Conservation (phyloP, 2,329 filamentous ascomycete genomes). For the Colletotrichum sp. region DNA sequence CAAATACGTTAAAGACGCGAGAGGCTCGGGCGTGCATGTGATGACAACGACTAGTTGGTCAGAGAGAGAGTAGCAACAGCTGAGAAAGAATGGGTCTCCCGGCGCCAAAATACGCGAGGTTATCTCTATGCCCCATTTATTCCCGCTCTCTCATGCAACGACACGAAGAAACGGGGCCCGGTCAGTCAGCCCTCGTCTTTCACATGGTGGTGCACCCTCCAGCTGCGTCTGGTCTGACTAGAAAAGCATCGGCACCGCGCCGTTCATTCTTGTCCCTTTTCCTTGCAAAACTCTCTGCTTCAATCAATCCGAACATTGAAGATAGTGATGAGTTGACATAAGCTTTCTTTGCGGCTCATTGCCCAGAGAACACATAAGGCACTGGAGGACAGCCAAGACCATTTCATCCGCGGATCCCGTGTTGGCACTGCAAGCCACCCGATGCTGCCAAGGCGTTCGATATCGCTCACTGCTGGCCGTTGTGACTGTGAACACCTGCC, state of each 20-base stretch:
- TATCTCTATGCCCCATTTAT: neutral
- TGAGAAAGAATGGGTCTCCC: neutral
- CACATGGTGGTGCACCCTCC: neutral
- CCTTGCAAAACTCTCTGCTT: neutral
- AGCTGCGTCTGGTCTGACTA: neutral
- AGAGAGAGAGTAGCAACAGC: neutral
- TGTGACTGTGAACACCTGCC: neutral
- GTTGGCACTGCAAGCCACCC: constrained; percentile 19
- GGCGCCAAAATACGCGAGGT: neutral
- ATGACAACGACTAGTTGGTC: neutral
- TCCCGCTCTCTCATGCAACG: neutral
- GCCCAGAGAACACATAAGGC: neutral
- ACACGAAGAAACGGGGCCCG: neutral
- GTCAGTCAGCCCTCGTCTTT: neutral
- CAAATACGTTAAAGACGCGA: neutral
- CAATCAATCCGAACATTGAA: neutral
- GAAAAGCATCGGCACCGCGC: neutral
- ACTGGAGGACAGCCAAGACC: neutral
- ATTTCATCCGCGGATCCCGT: neutral
- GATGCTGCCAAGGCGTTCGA: constrained; percentile 7
- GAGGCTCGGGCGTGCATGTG: neutral
- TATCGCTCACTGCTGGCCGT: neutral
- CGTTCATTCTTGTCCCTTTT: neutral
- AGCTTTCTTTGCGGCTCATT: neutral
- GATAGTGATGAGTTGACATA: neutral